phyloP scores from a whole-genome alignment of 441 rosid genomes.

The Corymbia calophylla region DNA sequence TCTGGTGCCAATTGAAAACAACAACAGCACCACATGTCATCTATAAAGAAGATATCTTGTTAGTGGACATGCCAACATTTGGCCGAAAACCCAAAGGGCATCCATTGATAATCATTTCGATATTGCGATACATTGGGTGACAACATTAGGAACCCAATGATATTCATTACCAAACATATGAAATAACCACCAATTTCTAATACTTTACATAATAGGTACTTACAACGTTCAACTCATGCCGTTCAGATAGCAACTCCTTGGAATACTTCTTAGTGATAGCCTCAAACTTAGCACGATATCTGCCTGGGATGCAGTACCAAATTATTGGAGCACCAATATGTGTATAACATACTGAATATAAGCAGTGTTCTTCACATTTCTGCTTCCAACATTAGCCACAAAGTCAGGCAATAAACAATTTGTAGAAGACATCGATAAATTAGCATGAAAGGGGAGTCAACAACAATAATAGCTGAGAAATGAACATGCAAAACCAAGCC shows the following conservation, averaged over 20 bases:
- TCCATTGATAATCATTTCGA: not conserved
- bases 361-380: conserved; percentile 58
- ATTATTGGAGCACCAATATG: conserved; percentile 65
- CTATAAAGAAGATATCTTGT: not conserved
- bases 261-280: conserved; percentile 25
- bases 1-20: not conserved
- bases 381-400: conserved; percentile 13
- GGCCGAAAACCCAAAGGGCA: not conserved
- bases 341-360: conserved; percentile 46
- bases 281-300: conserved; percentile 29
- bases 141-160: not conserved
- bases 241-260: conserved; percentile 16
- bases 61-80: not conserved
- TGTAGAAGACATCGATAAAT: not conserved
- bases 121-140: not conserved
- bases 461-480: not conserved
- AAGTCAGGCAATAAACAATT: not conserved
- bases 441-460: not conserved
- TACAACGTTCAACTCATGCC: conserved; percentile 8
- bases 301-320: conserved; percentile 50
- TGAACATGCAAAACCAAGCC: not conserved
- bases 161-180: not conserved
- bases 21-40: not conserved
- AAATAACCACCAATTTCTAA: not conserved
- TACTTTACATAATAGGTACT: not conserved